Conservation (phyloP, 352 stramenopile species). For the Poterioochromonas sp. region DNA sequence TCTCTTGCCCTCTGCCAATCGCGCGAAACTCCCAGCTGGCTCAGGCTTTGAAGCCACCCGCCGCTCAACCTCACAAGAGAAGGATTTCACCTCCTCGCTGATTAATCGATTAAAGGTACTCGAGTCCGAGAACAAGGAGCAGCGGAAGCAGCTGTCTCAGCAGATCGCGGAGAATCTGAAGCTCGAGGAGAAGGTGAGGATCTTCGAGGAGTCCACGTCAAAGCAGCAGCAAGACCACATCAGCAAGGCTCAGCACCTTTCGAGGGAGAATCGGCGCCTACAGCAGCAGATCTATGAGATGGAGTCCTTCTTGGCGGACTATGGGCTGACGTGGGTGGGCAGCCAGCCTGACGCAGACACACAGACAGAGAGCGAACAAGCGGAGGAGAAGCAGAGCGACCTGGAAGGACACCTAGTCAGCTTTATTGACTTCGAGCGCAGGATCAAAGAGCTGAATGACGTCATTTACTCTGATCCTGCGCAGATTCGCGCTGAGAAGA, state of each 20-base stretch:
- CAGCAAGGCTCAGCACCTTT: too few species aligned
- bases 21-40: neutral
- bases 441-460: neutral
- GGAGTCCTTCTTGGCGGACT: slow-evolving; percentile 48
- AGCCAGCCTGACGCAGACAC: neutral
- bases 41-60: neutral
- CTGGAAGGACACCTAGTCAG: neutral
- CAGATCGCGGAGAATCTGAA: neutral
- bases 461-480: neutral
- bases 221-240: neutral
- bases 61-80: neutral
- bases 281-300: slow-evolving; percentile 43
- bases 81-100: neutral
- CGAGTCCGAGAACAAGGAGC: slow-evolving; percentile 6
- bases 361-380: neutral
- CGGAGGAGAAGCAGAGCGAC: neutral
- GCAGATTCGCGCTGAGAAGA: neutral
- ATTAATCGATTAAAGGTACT: slow-evolving; percentile 16
- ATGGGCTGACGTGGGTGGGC: slow-evolving; percentile 50
- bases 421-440: neutral
- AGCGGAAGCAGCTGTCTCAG: neutral
- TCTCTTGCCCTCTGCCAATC: neutral
- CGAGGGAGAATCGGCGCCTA: slow-evolving; percentile 34
- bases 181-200: neutral
- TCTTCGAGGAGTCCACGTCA: neutral